phyloP scores from a whole-genome alignment of 2,329 filamentous ascomycete genomes.

The Arthrobotrys conoides region DNA sequence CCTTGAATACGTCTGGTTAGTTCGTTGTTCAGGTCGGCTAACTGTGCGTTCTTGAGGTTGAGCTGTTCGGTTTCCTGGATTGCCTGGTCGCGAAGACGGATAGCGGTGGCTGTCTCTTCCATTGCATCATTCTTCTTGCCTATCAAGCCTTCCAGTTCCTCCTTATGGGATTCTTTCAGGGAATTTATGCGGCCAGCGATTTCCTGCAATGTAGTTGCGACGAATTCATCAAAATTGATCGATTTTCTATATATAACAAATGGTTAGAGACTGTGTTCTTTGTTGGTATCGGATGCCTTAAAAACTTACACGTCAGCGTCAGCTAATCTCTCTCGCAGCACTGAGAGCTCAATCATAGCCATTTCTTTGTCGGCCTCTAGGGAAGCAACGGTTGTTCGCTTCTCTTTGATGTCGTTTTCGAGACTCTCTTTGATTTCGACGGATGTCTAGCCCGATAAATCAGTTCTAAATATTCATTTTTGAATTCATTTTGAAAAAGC shows the following conservation, averaged over 20 bases:
- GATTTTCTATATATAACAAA: constrained; percentile 75
- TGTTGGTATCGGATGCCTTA: constrained; percentile 15
- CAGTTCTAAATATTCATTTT: constrained; percentile 11
- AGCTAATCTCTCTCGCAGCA: constrained; percentile 61
- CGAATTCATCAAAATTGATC: constrained; percentile 81
- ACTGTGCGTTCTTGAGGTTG: constrained; percentile 91
- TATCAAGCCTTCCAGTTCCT: constrained; percentile 87
- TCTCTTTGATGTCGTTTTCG: constrained; percentile 89
- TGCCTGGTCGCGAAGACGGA: constrained; percentile 89
- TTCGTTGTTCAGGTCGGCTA: constrained; percentile 95
- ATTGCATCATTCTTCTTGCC: constrained; percentile 86
- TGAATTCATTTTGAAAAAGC: neutral
- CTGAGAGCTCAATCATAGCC: constrained; percentile 56
- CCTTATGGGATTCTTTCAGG: constrained; percentile 83
- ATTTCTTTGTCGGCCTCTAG: constrained; percentile 62
- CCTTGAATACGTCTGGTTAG: constrained; percentile 94
- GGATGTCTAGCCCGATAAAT: constrained; percentile 66
- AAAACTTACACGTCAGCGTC: constrained; percentile 63
- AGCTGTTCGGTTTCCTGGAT: constrained; percentile 96
- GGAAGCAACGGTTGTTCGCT: constrained; percentile 84
- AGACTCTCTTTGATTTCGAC: constrained; percentile 73
- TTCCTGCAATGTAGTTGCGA: constrained; percentile 75
- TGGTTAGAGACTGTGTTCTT: constrained; percentile 15
- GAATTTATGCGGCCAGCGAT: constrained; percentile 75
- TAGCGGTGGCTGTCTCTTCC: constrained; percentile 86